Base-by-base conservation (phyloP, 2,329 filamentous ascomycete genomes). In the Microsporum canis region DNA sequence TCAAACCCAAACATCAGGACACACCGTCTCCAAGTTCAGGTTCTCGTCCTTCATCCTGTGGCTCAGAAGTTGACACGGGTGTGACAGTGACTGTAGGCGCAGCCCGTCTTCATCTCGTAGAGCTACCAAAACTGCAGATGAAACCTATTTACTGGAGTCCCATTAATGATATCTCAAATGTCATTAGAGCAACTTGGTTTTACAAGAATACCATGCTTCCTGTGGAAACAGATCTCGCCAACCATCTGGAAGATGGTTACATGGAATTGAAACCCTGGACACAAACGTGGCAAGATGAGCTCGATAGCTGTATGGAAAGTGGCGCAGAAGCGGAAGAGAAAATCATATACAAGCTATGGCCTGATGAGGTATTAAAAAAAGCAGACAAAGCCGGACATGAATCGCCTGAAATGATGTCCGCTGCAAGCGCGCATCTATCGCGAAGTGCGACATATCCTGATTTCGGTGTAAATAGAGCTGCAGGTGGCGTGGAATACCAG, bases 121-220 rank as follows among this genome's bases (percentile, higher is more conserved):
- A 88, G 62, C 79, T 97, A 67, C 91, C 92, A 27, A 82, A 82
- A 59, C 76, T 95, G 61, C 78, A 76, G 69, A 95, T 99, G 91
- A 89, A 91, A 72, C 94, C 94, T 0, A 96, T 97, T 63, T 99
- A 99, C 71, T 99, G 94, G 94, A 91, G 88, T 17, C 92, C 94
- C 5, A 82, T 97, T 36, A 91, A 95, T 68, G 94, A 97, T 69
- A 83, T 95, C 36, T 87, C 89, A 5, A 80, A 85, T 39, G 91
- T 97, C 1, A 81, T 88, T 61, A 82, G 94, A 65, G 91, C 88
- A 0, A 97, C 92, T 0, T 99, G 94, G 94, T 99, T 99, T 72
- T 97, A 97, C 74, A 88, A 88, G 76, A 91, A 96, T 70, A 92
- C 88, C 0, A 96, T 97, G 91, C 78, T 89, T 62, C 94, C 94